These are phyloP conservation scores for Kodamaea alishanica DNA, from an alignment of 1,139 yeast species.

Conservation along the genomic window DNA sequence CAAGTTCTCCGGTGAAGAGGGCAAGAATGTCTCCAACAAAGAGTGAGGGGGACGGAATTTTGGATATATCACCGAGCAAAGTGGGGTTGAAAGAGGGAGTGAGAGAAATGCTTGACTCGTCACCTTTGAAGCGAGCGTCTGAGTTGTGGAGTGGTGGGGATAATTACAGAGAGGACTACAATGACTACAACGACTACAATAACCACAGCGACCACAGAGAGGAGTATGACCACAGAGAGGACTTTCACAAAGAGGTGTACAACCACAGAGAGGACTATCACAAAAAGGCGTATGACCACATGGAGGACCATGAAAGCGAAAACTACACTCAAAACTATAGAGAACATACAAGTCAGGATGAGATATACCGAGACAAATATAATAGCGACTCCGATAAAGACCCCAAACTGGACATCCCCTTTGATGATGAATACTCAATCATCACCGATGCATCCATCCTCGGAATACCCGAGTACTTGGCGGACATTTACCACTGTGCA, in stretches of 20 bases:
- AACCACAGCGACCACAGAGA: no score
- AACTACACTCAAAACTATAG: background rate
- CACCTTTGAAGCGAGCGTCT: no score
- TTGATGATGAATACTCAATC: constrained; percentile 28
- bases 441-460: constrained; percentile 14
- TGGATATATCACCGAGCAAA: no score
- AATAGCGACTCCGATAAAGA: constrained; percentile 5
- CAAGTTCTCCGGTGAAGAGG: no score
- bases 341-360: constrained; percentile 9
- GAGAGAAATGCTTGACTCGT: no score
- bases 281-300: constrained; percentile 4
- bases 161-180: no score
- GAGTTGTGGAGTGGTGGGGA: no score
- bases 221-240: background rate
- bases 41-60: no score
- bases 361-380: no score
- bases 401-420: constrained; percentile 6
- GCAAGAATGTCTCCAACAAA: no score
- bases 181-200: no score
- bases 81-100: no score
- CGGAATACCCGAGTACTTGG: constrained; percentile 2
- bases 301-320: background rate
- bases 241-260: background rate
- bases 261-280: constrained; percentile 7
- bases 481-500: constrained; percentile 26